Evolutionary conservation across 306 rosid species (phyloP).

Genomic region (Cicer judaicum): DNA sequence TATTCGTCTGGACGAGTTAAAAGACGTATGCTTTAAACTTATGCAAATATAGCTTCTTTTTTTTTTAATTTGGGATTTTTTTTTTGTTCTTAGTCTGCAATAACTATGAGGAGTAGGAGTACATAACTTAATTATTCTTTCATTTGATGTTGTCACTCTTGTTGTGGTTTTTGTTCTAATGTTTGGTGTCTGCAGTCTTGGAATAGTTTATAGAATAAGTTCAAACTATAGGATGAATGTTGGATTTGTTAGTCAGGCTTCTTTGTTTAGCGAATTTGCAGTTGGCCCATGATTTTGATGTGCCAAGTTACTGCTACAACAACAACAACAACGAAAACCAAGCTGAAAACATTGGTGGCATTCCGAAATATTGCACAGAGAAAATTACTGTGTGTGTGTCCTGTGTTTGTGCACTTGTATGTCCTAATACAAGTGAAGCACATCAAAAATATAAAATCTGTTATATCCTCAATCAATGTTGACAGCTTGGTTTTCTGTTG

Average conservation of each 20-base stretch:
- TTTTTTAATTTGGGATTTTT: slow-evolving; percentile 4
- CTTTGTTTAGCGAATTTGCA: slow-evolving; percentile 6
- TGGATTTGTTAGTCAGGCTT: neutral
- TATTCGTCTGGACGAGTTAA: slow-evolving; percentile 74
- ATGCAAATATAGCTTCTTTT: neutral
- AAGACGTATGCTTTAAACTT: slow-evolving; percentile 54
- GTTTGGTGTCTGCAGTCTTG: slow-evolving; percentile 2
- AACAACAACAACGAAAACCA: neutral
- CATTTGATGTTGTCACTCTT: neutral
- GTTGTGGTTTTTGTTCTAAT: neutral
- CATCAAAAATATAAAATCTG: neutral
- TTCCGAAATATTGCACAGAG: slow-evolving; percentile 14
- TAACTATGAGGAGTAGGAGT: neutral
- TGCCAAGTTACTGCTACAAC: neutral
- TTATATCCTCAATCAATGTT: slow-evolving; percentile 12
- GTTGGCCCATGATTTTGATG: neutral
- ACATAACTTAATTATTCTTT: neutral
- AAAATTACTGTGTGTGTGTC: neutral
- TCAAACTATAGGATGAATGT: slow-evolving; percentile 10
- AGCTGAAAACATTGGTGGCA: neutral
- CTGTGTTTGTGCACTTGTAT: neutral
- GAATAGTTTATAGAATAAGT: neutral
- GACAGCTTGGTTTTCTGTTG: slow-evolving; percentile 28
- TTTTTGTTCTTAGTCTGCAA: slow-evolving; percentile 17
- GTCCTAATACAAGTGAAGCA: neutral